A percentile compares a stretch with the other conserved stretches of the same genome.
These are phyloP conservation scores for Triangularia setosa DNA, from an alignment of 2,329 filamentous ascomycete species.

Conservation along the genomic window DNA sequence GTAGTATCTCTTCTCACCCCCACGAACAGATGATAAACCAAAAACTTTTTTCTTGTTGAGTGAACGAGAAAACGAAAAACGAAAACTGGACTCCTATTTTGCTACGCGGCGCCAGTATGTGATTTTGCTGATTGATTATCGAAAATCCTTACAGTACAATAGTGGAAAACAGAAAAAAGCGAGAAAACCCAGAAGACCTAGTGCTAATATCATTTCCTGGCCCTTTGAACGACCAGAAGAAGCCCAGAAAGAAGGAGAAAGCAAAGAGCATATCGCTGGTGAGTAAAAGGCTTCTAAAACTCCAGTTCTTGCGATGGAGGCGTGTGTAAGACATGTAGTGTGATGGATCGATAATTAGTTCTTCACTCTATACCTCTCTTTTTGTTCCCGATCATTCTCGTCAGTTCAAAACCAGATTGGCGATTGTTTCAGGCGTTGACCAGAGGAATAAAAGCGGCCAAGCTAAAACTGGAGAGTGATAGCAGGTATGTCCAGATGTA, in stretches of 20 bases:
- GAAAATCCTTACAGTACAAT: constrained; percentile 4
- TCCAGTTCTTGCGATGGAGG: neutral
- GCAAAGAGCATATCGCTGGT: neutral
- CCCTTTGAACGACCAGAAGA: neutral
- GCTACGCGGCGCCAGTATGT: too few relatives aligned
- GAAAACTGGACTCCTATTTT: neutral
- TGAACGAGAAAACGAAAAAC: neutral
- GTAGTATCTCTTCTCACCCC: neutral
- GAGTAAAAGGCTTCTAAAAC: neutral
- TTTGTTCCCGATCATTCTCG: neutral
- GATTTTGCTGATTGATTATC: neutral
- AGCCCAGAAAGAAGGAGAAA: neutral
- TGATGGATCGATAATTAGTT: neutral
- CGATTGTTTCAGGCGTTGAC: neutral
- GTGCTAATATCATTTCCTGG: neutral
- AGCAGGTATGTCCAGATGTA: neutral
- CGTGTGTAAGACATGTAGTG: neutral
- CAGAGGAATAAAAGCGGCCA: neutral
- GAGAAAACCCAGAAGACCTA: neutral
- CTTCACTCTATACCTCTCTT: neutral
- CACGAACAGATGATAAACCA: neutral
- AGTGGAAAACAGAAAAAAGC: constrained; percentile 6
- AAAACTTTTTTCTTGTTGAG: neutral
- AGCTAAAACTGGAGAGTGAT: neutral
- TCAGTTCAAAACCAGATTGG: neutral